Conservation (phyloP, 2,329 filamentous ascomycete genomes). For the Lecanicillium sp. region DNA sequence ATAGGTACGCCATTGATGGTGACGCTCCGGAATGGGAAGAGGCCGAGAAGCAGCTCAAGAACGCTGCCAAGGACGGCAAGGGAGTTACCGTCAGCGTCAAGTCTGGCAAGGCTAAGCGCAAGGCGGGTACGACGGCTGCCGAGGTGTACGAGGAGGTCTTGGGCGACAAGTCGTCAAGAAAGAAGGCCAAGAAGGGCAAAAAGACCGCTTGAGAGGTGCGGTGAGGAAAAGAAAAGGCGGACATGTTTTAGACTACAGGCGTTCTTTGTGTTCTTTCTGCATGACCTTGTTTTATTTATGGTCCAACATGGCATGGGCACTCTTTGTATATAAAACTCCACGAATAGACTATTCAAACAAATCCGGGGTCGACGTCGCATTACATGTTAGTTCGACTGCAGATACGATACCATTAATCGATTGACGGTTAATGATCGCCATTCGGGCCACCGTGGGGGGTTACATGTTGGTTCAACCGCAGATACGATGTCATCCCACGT, state of each 20-base stretch:
- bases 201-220: constrained; percentile 18
- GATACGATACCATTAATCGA: too few relatives aligned
- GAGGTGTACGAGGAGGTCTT: constrained; percentile 59
- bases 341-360: too few relatives aligned
- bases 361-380: too few relatives aligned
- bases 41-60: constrained; percentile 69
- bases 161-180: constrained; percentile 48
- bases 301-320: not conserved
- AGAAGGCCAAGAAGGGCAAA: constrained; percentile 45
- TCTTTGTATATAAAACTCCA: not conserved
- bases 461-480: too few relatives aligned
- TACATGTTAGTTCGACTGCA: too few relatives aligned
- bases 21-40: constrained; percentile 58
- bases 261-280: not conserved
- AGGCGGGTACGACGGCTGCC: constrained; percentile 54
- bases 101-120: constrained; percentile 69
- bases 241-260: not conserved
- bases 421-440: too few relatives aligned
- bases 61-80: constrained; percentile 48
- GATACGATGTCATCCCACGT: not conserved
- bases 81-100: constrained; percentile 72
- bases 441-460: too few relatives aligned
- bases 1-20: constrained; percentile 59
- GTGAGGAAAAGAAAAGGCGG: not conserved
- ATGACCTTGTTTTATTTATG: not conserved